Conservation (phyloP, 2,329 filamentous ascomycete species). For the Decorospora gaudefroyi region DNA sequence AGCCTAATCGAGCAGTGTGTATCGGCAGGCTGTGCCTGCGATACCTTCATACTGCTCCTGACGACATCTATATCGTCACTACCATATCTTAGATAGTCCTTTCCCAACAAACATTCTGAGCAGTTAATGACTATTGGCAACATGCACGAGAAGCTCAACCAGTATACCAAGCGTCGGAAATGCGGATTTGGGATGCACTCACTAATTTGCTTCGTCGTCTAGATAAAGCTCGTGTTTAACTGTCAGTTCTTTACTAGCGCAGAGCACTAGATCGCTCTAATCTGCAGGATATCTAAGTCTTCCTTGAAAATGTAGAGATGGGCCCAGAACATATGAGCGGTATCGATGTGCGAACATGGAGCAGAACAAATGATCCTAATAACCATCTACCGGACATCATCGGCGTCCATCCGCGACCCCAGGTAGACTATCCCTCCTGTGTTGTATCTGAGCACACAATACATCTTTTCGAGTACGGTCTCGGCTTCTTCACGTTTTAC, state of each 20-base stretch:
- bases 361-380: background rate
- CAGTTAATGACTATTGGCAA: too few species aligned
- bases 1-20: too few species aligned
- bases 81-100: too few species aligned
- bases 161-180: too few species aligned
- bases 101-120: too few species aligned
- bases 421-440: constrained; percentile 16
- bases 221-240: constrained; percentile 8
- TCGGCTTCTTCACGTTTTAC: constrained; percentile 1
- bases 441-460: constrained; percentile 13
- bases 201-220: too few species aligned
- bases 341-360: background rate
- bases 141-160: too few species aligned
- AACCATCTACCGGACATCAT: constrained; percentile 6
- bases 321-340: background rate
- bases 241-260: constrained; percentile 2
- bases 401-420: constrained; percentile 4
- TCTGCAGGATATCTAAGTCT: constrained; percentile 11
- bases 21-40: too few species aligned
- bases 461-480: constrained; percentile 9
- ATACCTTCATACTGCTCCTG: too few species aligned
- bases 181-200: too few species aligned
- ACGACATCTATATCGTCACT: too few species aligned
- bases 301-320: constrained; percentile 4
- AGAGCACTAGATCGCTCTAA: constrained; percentile 8